Percentiles rank a stretch among this genome's conserved stretches.
Evolutionary conservation across 2,329 filamentous ascomycete genomes (phyloP).

Genomic region (Cercospora sp.): DNA sequence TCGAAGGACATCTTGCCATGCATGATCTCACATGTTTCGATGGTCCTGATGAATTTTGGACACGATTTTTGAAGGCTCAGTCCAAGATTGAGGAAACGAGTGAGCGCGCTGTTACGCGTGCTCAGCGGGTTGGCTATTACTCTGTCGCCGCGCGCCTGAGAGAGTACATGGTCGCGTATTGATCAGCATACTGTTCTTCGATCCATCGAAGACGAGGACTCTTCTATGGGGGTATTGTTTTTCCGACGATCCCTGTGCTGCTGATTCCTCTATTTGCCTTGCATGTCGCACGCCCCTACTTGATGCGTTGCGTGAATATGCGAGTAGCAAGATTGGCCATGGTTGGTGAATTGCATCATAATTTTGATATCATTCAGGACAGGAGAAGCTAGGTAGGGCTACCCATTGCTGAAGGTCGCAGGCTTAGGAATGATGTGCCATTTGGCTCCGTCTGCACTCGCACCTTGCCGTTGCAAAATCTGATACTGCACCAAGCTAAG

Average conservation of each 20-base stretch:
- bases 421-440: fast-evolving
- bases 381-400: neutral
- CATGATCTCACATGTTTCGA: neutral
- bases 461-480: neutral
- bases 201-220: too few species aligned
- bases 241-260: too few species aligned
- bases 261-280: too few species aligned
- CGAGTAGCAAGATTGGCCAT: neutral
- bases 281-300: too few species aligned
- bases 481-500: neutral
- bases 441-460: neutral
- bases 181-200: neutral
- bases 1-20: neutral
- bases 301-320: too few species aligned
- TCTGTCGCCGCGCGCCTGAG: neutral
- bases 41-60: neutral
- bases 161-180: neutral
- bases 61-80: neutral
- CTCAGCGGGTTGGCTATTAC: neutral
- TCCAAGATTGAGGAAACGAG: neutral
- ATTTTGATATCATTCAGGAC: neutral
- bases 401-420: neutral
- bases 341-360: neutral
- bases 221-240: too few species aligned
- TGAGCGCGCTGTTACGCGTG: neutral